phyloP scores from a whole-genome alignment of 139 green algal species.

The Micromonas commoda region DNA sequence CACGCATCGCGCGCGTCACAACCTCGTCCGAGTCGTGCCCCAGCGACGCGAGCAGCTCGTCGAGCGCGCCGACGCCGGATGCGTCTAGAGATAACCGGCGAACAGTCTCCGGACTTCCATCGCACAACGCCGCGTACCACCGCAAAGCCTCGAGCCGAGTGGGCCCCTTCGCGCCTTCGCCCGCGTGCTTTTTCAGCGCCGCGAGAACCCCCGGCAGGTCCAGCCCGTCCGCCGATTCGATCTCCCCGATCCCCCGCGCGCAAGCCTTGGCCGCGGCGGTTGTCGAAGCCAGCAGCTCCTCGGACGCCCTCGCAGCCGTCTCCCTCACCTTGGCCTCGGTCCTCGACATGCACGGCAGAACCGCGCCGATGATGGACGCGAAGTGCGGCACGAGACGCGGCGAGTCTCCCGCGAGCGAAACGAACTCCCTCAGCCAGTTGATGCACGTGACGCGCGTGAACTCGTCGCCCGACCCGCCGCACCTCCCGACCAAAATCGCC shows the following conservation, averaged over 20 bases:
- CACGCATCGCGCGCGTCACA: background rate
- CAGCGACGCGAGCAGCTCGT: slow-evolving; percentile 53
- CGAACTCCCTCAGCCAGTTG: slow-evolving; percentile 69
- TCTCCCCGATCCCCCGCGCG: background rate
- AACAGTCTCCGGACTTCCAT: background rate
- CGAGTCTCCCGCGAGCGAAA: slow-evolving; percentile 50
- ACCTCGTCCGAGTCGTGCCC: slow-evolving; percentile 27
- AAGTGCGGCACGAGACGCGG: slow-evolving; percentile 61
- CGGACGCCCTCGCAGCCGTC: slow-evolving; percentile 41
- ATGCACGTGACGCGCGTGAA: slow-evolving; percentile 72
- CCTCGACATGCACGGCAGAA: slow-evolving; percentile 74
- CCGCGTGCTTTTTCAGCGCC: slow-evolving; percentile 25
- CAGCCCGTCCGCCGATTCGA: background rate
- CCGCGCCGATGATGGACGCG: slow-evolving; percentile 60
- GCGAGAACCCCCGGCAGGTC: background rate
- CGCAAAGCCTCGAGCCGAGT: slow-evolving; percentile 56
- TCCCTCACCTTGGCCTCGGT: slow-evolving; percentile 38
- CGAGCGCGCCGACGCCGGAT: slow-evolving; percentile 45
- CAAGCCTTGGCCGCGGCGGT: background rate
- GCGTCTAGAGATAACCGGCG: background rate
- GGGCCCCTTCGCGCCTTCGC: slow-evolving; percentile 60
- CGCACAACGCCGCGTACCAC: slow-evolving; percentile 42
- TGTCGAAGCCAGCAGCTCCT: slow-evolving; percentile 30
- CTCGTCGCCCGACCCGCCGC: slow-evolving; percentile 51
- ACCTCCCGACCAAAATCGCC: slow-evolving; percentile 36